Evolutionary conservation across 257 asterid genomes (phyloP), one percentile per base, ranked within the genome.

Genomic region (Thymus quinquecostatus): DNA sequence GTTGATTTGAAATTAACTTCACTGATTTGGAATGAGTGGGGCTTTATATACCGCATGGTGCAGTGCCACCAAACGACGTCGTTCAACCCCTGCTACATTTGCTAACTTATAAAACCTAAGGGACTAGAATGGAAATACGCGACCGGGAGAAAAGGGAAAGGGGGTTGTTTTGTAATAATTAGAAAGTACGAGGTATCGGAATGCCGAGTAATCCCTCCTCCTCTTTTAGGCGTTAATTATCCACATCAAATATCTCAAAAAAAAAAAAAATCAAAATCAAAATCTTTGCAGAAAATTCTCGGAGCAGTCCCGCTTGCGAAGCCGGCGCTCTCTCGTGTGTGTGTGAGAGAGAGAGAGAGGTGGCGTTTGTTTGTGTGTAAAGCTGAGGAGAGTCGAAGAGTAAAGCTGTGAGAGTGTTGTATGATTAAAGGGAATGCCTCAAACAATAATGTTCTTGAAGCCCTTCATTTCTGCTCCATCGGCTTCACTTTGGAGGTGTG

Each of bases 401-500:
- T 32, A 51, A 51, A 73, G 68, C 43, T 49, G 49, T 51, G 70
- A 30, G 65, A 72, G 70, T 40, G 40, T 30, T 47, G 45, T 13
- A 57, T 51, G 43, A 43, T 64, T 54, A n/a, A 45, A 54, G 65
- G 54, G 72, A 70, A 80, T 91, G 97, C 84, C 88, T 59, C 88
- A 87, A 69, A 77, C 86, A 57, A 59, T 74, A 61, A 80, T 90
- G 89, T 81, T 83, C 75, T 78, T 80, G 57, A 90, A 90, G 70
- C 92, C 97, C 66, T 86, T 88, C 81, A 74, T 84, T 65, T 85
- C 88, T 55, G 77, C 86, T 72, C 92, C 95, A 14, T 79, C 92
- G 47, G 70, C 92, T 79, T 77, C 88, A 58, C 48, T 70, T 6
- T 82, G 78, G 85, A 88, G 96, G 98, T 90, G 10, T 41, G 51